These are phyloP conservation scores for Pleurotus tuber-regium DNA, from an alignment of 768 basidiomycete genomes.

Conservation along the genomic window DNA sequence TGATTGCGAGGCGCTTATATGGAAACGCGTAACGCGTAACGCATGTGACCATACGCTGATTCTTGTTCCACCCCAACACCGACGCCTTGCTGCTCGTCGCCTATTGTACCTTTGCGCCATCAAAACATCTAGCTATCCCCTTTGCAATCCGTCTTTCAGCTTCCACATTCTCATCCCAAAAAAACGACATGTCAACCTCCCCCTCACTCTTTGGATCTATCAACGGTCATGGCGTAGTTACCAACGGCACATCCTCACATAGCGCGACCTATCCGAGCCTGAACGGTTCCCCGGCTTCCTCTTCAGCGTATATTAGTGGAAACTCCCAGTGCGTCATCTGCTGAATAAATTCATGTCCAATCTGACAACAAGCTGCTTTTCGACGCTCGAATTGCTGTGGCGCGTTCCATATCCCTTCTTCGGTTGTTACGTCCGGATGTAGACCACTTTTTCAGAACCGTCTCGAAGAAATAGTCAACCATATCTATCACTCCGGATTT, in stretches of 20 bases:
- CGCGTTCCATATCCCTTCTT: too few relatives aligned
- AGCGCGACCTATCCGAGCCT: conserved; percentile 31
- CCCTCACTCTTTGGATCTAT: conserved; percentile 35
- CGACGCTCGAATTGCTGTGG: background rate
- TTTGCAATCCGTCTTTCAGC: background rate
- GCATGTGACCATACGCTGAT: background rate
- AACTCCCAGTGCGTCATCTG: conserved; percentile 52
- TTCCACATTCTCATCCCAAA: background rate
- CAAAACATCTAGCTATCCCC: background rate
- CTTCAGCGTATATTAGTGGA: conserved; percentile 52
- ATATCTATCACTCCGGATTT: conserved; percentile 78
- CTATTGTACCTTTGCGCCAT: background rate
- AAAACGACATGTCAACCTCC: conserved; percentile 21
- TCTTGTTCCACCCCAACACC: conserved; percentile 6
- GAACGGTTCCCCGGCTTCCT: conserved; percentile 33
- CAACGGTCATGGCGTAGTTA: conserved; percentile 50
- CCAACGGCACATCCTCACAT: conserved; percentile 47
- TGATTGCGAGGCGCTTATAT: conserved; percentile 5
- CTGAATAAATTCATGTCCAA: conserved; percentile 6
- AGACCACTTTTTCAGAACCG: conserved; percentile 58
- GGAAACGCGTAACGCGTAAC: conserved; percentile 4
- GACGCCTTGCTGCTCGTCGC: background rate
- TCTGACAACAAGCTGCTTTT: too few relatives aligned
- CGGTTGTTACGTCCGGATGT: conserved; percentile 12
- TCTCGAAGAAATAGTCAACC: conserved; percentile 75